Percentiles rank a stretch among this genome's conserved stretches.
Evolutionary conservation across 371 early-diverging fungal genomes (phyloP).

Genomic region (Umbelopsis sp.): DNA sequence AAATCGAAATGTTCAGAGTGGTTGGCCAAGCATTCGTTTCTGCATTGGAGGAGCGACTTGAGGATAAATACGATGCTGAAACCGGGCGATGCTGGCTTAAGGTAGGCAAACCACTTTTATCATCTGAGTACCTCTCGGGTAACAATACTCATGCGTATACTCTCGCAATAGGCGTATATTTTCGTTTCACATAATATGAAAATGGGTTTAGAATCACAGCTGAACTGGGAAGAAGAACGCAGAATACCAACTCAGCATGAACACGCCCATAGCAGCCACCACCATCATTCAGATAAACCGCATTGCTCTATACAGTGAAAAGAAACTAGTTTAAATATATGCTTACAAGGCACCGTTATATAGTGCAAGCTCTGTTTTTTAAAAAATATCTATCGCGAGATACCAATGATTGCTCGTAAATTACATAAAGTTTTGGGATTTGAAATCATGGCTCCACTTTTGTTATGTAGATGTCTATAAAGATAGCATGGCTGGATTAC

Average conservation of each 20-base stretch:
- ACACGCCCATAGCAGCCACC: no score
- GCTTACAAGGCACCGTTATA: no score
- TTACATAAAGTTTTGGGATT: constrained; percentile 2
- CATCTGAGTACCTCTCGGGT: background rate
- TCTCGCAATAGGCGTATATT: constrained; percentile 33
- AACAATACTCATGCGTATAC: background rate
- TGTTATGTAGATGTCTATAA: background rate
- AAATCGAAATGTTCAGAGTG: constrained; percentile 35
- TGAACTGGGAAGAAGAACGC: constrained; percentile 39
- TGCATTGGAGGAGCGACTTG: constrained; percentile 40
- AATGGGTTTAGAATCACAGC: constrained; percentile 40
- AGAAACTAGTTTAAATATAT: no score
- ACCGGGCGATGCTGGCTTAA: constrained; percentile 47
- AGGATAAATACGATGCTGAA: constrained; percentile 39
- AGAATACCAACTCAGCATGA: background rate
- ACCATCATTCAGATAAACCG: background rate
- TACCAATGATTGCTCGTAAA: background rate
- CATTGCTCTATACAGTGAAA: background rate
- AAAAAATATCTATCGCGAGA: background rate
- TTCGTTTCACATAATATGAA: constrained; percentile 44
- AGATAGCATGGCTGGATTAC: background rate
- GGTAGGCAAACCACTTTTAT: constrained; percentile 23
- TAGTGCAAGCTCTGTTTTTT: background rate
- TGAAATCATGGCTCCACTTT: background rate
- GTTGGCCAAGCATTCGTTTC: constrained; percentile 44